Evolutionary conservation across 108 stramenopile genomes (phyloP), one percentile per base, ranked within the genome.

Genomic region (Cyclotella choctawhatcheeana): DNA sequence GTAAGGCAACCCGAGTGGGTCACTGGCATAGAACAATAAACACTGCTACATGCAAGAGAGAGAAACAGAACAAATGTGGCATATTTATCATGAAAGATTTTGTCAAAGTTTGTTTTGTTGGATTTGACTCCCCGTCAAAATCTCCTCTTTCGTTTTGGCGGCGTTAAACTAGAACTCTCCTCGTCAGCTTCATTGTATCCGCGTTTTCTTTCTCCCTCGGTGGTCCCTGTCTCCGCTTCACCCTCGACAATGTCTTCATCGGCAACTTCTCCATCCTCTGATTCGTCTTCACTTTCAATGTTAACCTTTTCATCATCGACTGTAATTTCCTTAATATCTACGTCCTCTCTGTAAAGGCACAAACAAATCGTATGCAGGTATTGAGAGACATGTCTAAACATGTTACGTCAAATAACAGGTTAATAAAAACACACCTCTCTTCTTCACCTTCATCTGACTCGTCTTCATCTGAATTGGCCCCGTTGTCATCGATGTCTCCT

Each of bases 131-230:
- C 18, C 8, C 16, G 29, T 78, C 58, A 78, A 60, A 61, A 71
- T 67, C 77, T 63, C 60, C 77, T 53, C 56, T 60, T 70, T 33
- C 68, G 71, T 24, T 71, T 78, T 1, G 77, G 77, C 45, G 77
- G 77, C 35, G 77, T 78, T 35, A 64, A 51, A 31, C 54, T 58
- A 7, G 77, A 78, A 43, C 64, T 71, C 18, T 65, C 78, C 35
- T 71, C 77, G 20, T 79, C 78, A 18, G 7, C 64, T 14, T 67
- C 78, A 1, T 58, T 55, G 0, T 50, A 56, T 7, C 40, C 61
- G 22, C 50, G 53, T 20, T 60, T 60, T 13, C 35, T 58, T 5
- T 47, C 29, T 14, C n/a, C 40, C 17, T 60, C 35, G 26, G 17
- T 29, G 26, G 44, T 40, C 1, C 43, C 63, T 0, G 47, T 31